A percentile compares a stretch with the other conserved stretches of the same genome.
Evolutionary conservation across 2,329 filamentous ascomycete genomes (phyloP).

Genomic region (Cercospora zeae-maydis): DNA sequence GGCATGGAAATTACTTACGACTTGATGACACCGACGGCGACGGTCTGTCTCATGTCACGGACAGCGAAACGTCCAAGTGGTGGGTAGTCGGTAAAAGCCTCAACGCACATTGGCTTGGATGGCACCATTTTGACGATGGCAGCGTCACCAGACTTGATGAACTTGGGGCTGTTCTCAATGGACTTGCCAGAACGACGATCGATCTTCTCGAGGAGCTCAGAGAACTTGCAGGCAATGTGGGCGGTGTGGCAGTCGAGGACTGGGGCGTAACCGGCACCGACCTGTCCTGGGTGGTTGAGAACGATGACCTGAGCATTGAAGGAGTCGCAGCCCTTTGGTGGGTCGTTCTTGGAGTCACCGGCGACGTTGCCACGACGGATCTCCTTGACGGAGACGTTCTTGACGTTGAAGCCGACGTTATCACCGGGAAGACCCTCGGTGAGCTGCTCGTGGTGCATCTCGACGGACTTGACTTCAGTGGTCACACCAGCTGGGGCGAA

Average conservation of each 20-base stretch:
- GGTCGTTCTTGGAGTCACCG: slow-evolving; percentile 99
- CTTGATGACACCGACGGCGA: slow-evolving; percentile 46
- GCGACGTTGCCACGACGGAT: slow-evolving; percentile 99
- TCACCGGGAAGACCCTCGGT: slow-evolving; percentile 92
- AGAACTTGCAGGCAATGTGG: slow-evolving; percentile 99
- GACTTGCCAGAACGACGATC: slow-evolving; percentile 99
- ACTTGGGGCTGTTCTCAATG: slow-evolving; percentile 88
- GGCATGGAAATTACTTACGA: not conserved
- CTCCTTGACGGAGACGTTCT: slow-evolving; percentile 99
- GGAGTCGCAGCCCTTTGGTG: slow-evolving; percentile 78
- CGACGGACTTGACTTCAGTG: slow-evolving; percentile 99
- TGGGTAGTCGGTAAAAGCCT: slow-evolving; percentile 99
- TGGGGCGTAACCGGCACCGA: slow-evolving; percentile 97
- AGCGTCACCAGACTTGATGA: slow-evolving; percentile 99
- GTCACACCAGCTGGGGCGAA: slow-evolving; percentile 98
- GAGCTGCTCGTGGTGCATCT: slow-evolving; percentile 99
- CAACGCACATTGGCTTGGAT: slow-evolving; percentile 99
- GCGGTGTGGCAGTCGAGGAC: slow-evolving; percentile 99
- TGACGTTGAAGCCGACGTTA: slow-evolving; percentile 99
- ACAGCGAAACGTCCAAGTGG: slow-evolving; percentile 99
- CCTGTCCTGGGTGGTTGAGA: slow-evolving; percentile 99
- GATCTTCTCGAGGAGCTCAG: slow-evolving; percentile 99
- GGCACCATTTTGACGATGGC: slow-evolving; percentile 99
- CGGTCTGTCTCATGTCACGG: slow-evolving; percentile 89
- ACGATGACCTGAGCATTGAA: slow-evolving; percentile 99